phyloP scores from a whole-genome alignment of 257 asterid genomes.

The Nicotiana noctiflora region DNA sequence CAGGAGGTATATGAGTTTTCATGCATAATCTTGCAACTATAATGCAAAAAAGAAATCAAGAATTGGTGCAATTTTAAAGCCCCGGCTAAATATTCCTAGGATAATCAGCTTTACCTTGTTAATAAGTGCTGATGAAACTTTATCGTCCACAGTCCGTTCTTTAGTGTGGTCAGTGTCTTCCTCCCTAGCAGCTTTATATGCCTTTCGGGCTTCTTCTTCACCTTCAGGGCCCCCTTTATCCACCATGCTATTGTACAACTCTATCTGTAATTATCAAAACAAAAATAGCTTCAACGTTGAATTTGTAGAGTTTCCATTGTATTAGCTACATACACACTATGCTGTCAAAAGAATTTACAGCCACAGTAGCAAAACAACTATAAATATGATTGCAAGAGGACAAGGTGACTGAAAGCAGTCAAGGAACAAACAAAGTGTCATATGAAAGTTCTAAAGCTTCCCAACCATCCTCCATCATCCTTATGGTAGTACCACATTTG shows the following conservation, averaged over 20 bases:
- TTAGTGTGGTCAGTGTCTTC: slow-evolving; percentile 59
- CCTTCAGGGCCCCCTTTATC: slow-evolving; percentile 72
- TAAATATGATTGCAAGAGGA: slow-evolving; percentile 4
- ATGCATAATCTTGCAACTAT: slow-evolving; percentile 2
- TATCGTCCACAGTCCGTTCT: slow-evolving; percentile 58
- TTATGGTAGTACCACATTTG: background rate
- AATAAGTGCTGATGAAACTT: slow-evolving; percentile 84
- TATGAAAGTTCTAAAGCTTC: background rate
- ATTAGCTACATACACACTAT: background rate
- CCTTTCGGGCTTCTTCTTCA: slow-evolving; percentile 69
- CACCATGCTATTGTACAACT: slow-evolving; percentile 78
- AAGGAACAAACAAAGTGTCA: background rate
- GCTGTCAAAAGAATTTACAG: background rate
- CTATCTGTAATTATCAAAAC: slow-evolving; percentile 50
- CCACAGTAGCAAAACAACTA: background rate
- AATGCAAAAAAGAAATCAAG: slow-evolving; percentile 6
- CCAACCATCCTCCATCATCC: background rate
- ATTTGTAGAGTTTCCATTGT: background rate
- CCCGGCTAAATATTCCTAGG: background rate
- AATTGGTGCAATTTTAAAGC: background rate
- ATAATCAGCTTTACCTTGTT: slow-evolving; percentile 55
- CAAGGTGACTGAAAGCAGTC: background rate
- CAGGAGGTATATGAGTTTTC: slow-evolving; percentile 16
- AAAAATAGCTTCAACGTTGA: background rate
- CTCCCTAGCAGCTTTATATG: slow-evolving; percentile 83